Evolutionary conservation across 257 asterid genomes (phyloP).

Genomic region (Solanum boliviense): DNA sequence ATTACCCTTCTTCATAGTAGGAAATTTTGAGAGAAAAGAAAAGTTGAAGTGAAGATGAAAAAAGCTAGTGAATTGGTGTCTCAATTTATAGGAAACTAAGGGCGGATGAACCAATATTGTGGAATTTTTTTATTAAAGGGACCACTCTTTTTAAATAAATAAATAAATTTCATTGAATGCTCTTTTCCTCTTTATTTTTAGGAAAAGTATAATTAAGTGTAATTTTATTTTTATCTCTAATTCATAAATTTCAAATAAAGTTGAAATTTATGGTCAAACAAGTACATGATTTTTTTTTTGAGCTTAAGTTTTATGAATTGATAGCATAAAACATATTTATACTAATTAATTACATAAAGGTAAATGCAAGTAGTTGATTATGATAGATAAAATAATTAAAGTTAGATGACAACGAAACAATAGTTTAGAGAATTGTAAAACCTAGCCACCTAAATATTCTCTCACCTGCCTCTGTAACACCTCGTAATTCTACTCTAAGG

Average conservation of each 20-base stretch:
- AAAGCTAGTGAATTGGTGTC: neutral
- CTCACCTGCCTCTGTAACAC: neutral
- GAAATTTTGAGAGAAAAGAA: neutral
- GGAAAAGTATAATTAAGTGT: neutral
- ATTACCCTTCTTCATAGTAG: neutral
- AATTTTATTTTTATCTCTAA: too few relatives aligned
- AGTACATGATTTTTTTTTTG: neutral
- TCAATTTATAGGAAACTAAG: neutral
- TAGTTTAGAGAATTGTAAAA: too few relatives aligned
- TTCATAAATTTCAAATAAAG: neutral
- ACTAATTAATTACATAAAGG: neutral
- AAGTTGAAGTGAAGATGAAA: neutral
- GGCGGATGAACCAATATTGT: neutral
- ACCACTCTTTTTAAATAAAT: too few relatives aligned
- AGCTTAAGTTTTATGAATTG: neutral
- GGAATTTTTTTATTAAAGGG: neutral
- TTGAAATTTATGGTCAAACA: neutral
- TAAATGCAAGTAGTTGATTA: neutral
- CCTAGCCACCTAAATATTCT: neutral
- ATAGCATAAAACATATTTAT: neutral
- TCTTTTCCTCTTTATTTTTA: neutral
- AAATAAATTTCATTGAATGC: neutral
- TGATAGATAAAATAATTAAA: neutral
- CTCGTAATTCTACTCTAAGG: neutral
- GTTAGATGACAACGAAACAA: neutral